Conservation (phyloP, 768 basidiomycete genomes). For the Tylopilus vinaceipallidus region DNA sequence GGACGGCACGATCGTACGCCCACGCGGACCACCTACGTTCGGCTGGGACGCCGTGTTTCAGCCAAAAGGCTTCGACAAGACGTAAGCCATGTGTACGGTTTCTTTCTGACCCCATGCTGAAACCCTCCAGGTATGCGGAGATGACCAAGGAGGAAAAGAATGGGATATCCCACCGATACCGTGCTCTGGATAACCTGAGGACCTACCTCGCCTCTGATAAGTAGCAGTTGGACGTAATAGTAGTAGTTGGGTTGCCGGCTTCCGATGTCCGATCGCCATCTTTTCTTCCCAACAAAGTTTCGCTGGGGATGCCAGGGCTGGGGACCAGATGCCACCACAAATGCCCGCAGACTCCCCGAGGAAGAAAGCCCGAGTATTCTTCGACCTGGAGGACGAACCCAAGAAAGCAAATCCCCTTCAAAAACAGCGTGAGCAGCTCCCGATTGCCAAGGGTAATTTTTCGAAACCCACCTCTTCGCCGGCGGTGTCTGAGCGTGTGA, state of each 20-base stretch:
- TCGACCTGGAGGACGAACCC: slow-evolving; percentile 19
- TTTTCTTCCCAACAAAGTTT: neutral
- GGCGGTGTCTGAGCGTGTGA: neutral
- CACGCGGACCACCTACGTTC: slow-evolving; percentile 75
- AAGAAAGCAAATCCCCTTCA: slow-evolving; percentile 39
- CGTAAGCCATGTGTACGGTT: slow-evolving; percentile 45
- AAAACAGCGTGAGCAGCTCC: slow-evolving; percentile 67
- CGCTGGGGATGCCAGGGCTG: no score
- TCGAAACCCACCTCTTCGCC: neutral
- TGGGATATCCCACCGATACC: slow-evolving; percentile 61
- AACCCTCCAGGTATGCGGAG: slow-evolving; percentile 54
- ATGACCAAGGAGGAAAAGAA: slow-evolving; percentile 66
- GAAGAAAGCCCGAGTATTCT: slow-evolving; percentile 25
- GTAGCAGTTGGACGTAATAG: no score
- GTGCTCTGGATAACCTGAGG: slow-evolving; percentile 58
- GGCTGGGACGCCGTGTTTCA: slow-evolving; percentile 93
- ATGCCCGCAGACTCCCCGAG: slow-evolving; percentile 27
- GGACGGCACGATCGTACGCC: slow-evolving; percentile 84
- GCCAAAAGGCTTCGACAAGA: slow-evolving; percentile 70
- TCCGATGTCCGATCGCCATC: slow-evolving; percentile 18
- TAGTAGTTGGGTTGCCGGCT: slow-evolving; percentile 12
- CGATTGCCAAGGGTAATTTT: slow-evolving; percentile 68
- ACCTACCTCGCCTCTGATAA: slow-evolving; percentile 32
- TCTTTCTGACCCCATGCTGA: neutral
- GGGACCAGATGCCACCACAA: neutral